Base-by-base conservation (phyloP, 2,329 filamentous ascomycete species). In the Neobulgaria alba region DNA sequence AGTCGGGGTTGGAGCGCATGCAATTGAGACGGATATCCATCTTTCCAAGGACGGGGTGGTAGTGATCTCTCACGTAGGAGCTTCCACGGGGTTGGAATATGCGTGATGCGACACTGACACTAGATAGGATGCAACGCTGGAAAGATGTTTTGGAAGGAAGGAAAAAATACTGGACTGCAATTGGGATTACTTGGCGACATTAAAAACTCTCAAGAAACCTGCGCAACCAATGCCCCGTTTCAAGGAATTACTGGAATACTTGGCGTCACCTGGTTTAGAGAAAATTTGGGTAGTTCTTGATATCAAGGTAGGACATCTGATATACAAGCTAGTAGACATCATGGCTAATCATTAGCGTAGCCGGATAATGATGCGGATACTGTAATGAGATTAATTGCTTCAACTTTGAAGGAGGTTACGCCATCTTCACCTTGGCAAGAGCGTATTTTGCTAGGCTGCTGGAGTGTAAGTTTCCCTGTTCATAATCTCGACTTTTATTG, bases 11-110 rank as follows among this genome's bases (percentile, higher is more conserved):
- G 86, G 86, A 15, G 77, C 85, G 0, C 77, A 93, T 54, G 90
- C 83, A 0, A 67, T 96, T 19, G 90, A 96, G 66, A 93, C 87
- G 14, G 90, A 96, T 56, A 63, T 95, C 7, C 89, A 93, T 59
- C 64, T 95, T 23, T 81, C 85, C 10, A 77, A 73, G 46, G 90
- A 96, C 56, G 80, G 82, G 5, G 79, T 94, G 0, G 83, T 94
- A 1, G 85, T 96, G 8, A 65, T 96, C 30, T 86, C 82, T 33
- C 88, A 93, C 67, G 83, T 85, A 63, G 45, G 48, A 39, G 12
- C 14, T 21, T 19, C 3, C 15, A 14, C 10, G 5, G 16, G 15
- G 16, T 29, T 33, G 30, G 31, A 16, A 21, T 17, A 33, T 16
- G 35, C n/a, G 21, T 30, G 20, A 9, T 34, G 16, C 49, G 23